Evolutionary conservation across 1,139 yeast genomes (phyloP), one percentile per base, ranked within the genome.

Genomic region (Trichomonascaceae sp.): DNA sequence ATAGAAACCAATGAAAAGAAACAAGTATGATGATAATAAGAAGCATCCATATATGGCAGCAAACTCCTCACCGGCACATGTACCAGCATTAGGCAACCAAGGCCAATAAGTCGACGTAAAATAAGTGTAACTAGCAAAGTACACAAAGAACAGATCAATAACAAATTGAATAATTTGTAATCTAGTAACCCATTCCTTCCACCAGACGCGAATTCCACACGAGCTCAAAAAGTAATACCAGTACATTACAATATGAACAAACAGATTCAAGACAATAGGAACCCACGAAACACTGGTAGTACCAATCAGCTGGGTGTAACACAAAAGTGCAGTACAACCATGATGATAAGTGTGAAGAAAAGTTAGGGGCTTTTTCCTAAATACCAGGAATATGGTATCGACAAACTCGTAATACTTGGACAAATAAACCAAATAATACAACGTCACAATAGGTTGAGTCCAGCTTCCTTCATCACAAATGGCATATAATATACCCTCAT

Each of bases 151-250:
- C 69, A 93, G 81, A 72, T 93, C 99, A 66, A 93, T 79, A 66
- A 93, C 77, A 67, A 93, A 93, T 76, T 93, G 99, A 66, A 87
- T 81, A 74, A 93, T 93, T 77, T 93, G 99, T 80, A 88, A 84
- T 63, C 96, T 82, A 52, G 99, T 93, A 64, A 93, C 97, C 97
- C 97, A 93, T 75, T 91, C 96, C 75, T 93, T 93, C 99, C 99
- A 93, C 98, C 98, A 91, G 57, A 93, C 97, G 65, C 93, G 84
- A 69, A 91, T 87, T 58, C 96, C 96, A 71, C 96, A 82, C 17
- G 98, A 89, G 62, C 93, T 81, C 66, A 93, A 78, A 81, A 90
- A 91, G 79, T 93, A 93, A 81, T 93, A 93, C 87, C 91, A 93
- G 82, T 93, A 93, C 99, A 93, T 93, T 63, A 93, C 85, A 51